Conservation (phyloP, 2,329 filamentous ascomycete genomes). For the Raffaelea deltoideospora region DNA sequence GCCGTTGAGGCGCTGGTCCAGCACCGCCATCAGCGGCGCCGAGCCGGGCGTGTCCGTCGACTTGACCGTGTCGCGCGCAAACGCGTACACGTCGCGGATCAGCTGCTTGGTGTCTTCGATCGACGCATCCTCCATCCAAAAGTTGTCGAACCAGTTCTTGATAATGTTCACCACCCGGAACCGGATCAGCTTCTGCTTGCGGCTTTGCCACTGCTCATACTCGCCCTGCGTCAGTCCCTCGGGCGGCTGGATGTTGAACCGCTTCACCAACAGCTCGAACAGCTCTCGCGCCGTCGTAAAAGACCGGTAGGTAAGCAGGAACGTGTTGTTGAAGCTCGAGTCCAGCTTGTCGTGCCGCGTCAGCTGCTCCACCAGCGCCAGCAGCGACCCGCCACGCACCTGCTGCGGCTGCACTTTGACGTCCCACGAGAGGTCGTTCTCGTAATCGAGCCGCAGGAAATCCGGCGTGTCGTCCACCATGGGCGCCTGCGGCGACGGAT, state of each 20-base stretch:
- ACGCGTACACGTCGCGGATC: slow-evolving; percentile 76
- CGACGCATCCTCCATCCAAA: slow-evolving; percentile 93
- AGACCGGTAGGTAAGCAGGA: slow-evolving; percentile 89
- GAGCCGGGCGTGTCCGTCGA: slow-evolving; percentile 88
- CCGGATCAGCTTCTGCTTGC: slow-evolving; percentile 89
- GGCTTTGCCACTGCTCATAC: slow-evolving; percentile 76
- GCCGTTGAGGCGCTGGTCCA: slow-evolving; percentile 78
- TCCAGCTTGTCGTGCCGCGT: slow-evolving; percentile 93
- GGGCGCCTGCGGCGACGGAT: slow-evolving; percentile 33
- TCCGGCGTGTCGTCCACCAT: slow-evolving; percentile 63
- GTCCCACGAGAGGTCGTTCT: slow-evolving; percentile 82
- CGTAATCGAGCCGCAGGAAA: slow-evolving; percentile 74
- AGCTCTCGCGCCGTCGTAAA: slow-evolving; percentile 85
- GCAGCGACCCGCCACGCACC: slow-evolving; percentile 77
- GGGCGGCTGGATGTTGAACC: slow-evolving; percentile 86
- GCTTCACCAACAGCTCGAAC: slow-evolving; percentile 80
- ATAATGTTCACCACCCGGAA: slow-evolving; percentile 96
- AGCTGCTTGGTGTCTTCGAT: slow-evolving; percentile 63
- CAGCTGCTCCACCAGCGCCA: slow-evolving; percentile 83
- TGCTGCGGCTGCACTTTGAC: slow-evolving; percentile 59
- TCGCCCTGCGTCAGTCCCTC: slow-evolving; percentile 61
- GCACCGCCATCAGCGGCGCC: slow-evolving; percentile 64
- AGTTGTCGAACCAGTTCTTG: slow-evolving; percentile 96
- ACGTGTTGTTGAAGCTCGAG: slow-evolving; percentile 92
- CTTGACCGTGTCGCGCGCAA: slow-evolving; percentile 83